A percentile compares a stretch with the other conserved stretches of the same genome.
Conservation (phyloP, 2,329 filamentous ascomycete genomes). For the Ascochyta clinopodiicola region DNA sequence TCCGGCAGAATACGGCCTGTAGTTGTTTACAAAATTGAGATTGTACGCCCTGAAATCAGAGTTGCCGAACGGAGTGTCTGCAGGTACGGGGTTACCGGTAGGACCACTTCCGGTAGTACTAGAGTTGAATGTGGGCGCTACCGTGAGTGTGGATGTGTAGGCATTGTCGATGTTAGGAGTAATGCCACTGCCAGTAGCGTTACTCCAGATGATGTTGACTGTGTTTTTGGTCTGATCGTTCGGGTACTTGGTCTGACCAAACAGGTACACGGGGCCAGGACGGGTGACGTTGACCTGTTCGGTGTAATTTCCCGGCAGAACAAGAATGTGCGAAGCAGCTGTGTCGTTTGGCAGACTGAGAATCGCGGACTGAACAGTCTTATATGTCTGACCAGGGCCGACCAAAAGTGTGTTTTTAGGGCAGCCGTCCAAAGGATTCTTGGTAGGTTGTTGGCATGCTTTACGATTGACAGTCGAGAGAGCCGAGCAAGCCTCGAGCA, state of each 20-base stretch:
- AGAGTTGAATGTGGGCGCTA: constrained; percentile 69
- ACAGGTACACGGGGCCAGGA: constrained; percentile 64
- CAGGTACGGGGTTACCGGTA: constrained; percentile 66
- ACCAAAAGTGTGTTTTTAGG: constrained; percentile 44
- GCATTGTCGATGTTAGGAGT: constrained; percentile 64
- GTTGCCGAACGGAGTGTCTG: constrained; percentile 68
- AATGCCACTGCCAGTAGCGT: constrained; percentile 58
- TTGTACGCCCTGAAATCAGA: constrained; percentile 71
- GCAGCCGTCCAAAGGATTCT: constrained; percentile 49
- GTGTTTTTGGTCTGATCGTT: constrained; percentile 56
- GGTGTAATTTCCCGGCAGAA: constrained; percentile 65
- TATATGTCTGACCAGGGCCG: constrained; percentile 31
- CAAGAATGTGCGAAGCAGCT: constrained; percentile 61
- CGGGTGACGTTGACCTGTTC: constrained; percentile 72
- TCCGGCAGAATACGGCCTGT: constrained; percentile 59
- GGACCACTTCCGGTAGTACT: constrained; percentile 68
- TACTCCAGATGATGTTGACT: constrained; percentile 66
- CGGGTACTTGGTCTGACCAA: constrained; percentile 63
- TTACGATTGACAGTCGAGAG: constrained; percentile 26
- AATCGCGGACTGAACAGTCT: constrained; percentile 57
- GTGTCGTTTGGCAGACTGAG: constrained; percentile 55
- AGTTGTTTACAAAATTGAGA: constrained; percentile 69
- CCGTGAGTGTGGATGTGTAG: constrained; percentile 66
- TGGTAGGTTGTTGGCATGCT: constrained; percentile 48
- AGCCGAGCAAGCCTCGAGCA: constrained; percentile 26